Evolutionary conservation across 2,329 filamentous ascomycete genomes (phyloP), one percentile per base, ranked within the genome.

Genomic region (Aspergillaceae sp.): DNA sequence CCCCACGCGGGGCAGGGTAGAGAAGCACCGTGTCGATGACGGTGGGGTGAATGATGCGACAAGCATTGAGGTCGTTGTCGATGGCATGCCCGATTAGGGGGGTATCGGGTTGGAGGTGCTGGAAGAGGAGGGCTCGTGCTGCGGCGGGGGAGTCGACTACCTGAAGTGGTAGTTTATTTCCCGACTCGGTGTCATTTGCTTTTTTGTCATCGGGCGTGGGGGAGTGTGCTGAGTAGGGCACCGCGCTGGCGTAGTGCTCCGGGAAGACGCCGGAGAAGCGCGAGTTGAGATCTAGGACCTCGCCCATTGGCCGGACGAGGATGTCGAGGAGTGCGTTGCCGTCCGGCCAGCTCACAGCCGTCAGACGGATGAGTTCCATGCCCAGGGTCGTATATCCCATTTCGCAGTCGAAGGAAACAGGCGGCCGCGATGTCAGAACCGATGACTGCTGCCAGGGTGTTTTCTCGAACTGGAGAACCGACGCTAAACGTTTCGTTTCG

Each of bases 321-420:
- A 95, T 76, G 60, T 98, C 92, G 4, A 97, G 71, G 0, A 98
- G 66, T 44, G 78, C 76, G 44, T 82, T 77, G 19, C 87, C 86
- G 6, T 76, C 72, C 0, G 91, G 91, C 90, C 92, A 98, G 7
- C 84, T 81, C 3, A 91, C 84, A 4, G 87, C 90, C 0, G 92
- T 97, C 3, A 98, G 68, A 6, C 92, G 87, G 47, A 97, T 83
- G 11, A 98, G 76, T 64, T 98, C 92, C 53, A 97, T 72, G 0
- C 94, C 92, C 42, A 84, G 68, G 1, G 87, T 86, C 0, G 94
- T 98, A 61, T 94, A 97, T 4, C 87, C 87, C 92, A 98, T 98
- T 63, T 98, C 92, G 59, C 92, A 97, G 64, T 98, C 92, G 58
- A 98, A 91, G 52, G 82, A 85, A 7, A 97, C 81, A 33, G 78